These are phyloP conservation scores for Salvia miltiorrhiza DNA, from an alignment of 257 asterid genomes.

Conservation along the genomic window DNA sequence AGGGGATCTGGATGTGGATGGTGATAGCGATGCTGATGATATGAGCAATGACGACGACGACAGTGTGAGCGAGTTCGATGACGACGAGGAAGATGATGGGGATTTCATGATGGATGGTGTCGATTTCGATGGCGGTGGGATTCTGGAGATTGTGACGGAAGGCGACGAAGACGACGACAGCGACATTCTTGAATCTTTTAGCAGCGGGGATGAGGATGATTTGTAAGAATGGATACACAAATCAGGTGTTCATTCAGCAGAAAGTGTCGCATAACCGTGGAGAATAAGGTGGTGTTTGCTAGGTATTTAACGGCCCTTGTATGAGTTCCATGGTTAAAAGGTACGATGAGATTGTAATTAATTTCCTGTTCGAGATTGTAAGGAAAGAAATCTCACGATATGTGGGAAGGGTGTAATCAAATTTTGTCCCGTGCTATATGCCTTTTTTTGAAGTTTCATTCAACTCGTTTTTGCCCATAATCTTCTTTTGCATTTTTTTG, in stretches of 20 bases:
- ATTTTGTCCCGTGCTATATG: conserved; percentile 12
- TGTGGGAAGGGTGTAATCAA: background rate
- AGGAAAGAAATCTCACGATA: conserved; percentile 9
- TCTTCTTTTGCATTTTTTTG: background rate
- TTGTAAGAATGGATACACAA: conserved; percentile 7
- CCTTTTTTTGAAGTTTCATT: background rate
- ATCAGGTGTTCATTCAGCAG: background rate
- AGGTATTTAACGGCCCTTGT: background rate
- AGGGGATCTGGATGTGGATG: conserved; percentile 58
- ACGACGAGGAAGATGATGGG: conserved; percentile 80
- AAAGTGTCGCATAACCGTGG: background rate
- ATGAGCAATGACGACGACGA: conserved; percentile 67
- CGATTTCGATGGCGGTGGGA: conserved; percentile 58
- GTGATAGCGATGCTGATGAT: conserved; percentile 74
- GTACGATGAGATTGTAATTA: conserved; percentile 31
- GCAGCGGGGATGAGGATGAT: conserved; percentile 78
- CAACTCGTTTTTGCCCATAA: background rate
- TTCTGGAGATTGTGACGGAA: conserved; percentile 63
- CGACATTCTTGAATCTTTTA: conserved; percentile 54
- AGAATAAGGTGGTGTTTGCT: conserved; percentile 11
- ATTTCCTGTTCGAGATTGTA: background rate
- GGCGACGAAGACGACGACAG: conserved; percentile 80
- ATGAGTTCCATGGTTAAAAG: background rate
- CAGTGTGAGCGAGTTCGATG: conserved; percentile 57
- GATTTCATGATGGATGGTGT: conserved; percentile 65